Percentiles rank a stretch among this genome's conserved stretches.
Evolutionary conservation across 225 moss, liverwort and hornwort species (phyloP).

Genomic region (Climacium dendroides): DNA sequence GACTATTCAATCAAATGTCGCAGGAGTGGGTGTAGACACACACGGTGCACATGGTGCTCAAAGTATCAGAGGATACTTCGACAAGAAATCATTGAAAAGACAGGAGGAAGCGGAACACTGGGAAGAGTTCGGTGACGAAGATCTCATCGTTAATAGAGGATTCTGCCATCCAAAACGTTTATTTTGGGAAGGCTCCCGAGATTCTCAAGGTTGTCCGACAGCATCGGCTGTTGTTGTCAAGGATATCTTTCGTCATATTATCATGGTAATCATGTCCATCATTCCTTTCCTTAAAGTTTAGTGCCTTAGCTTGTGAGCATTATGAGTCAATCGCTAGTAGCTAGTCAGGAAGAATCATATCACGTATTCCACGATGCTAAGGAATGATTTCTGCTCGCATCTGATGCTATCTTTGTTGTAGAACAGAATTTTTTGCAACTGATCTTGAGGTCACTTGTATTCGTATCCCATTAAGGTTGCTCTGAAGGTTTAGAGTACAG

Average conservation of each 20-base stretch:
- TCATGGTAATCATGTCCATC: conserved; percentile 9
- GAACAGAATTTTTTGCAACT: not conserved
- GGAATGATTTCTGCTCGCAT: not conserved
- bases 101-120: conserved; percentile 8
- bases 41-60: not conserved
- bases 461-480: not conserved
- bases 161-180: conserved; percentile 2
- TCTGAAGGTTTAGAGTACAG: not conserved
- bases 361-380: not conserved
- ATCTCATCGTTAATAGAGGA: conserved; percentile 4
- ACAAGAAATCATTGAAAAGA: conserved; percentile 1
- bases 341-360: not conserved
- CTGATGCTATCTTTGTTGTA: not conserved
- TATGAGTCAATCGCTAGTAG: not conserved
- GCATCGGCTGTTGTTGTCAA: conserved; percentile 26
- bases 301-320: not conserved
- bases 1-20: not conserved
- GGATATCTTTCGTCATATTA: conserved; percentile 25
- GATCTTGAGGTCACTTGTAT: not conserved
- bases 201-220: conserved; percentile 40
- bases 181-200: conserved; percentile 39
- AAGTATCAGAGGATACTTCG: conserved; percentile 4
- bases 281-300: not conserved
- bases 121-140: conserved; percentile 41
- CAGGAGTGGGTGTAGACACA: not conserved